Conservation (phyloP, 768 basidiomycete species). For the Termitomyces sp. region DNA sequence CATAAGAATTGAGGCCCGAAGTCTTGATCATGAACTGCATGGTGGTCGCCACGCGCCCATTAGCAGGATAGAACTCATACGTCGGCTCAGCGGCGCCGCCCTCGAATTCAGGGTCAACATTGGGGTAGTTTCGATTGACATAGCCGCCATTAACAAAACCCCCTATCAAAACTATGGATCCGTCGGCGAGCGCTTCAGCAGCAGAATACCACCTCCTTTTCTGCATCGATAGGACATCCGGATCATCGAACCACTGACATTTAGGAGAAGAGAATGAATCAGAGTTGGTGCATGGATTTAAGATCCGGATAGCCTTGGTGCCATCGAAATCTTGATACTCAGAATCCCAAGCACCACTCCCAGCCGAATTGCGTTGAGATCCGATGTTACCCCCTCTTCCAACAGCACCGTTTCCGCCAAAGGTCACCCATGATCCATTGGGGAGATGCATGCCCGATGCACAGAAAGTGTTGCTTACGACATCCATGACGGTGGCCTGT, state of each 20-base stretch:
- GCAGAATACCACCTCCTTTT: slow-evolving; percentile 74
- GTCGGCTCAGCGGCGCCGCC: slow-evolving; percentile 78
- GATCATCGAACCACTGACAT: slow-evolving; percentile 75
- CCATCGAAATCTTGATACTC: slow-evolving; percentile 81
- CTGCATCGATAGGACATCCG: slow-evolving; percentile 59
- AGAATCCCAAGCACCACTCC: slow-evolving; percentile 53
- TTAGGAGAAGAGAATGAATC: slow-evolving; percentile 43
- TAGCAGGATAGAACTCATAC: slow-evolving; percentile 78
- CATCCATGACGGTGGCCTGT: slow-evolving; percentile 62
- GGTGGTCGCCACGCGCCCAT: slow-evolving; percentile 38
- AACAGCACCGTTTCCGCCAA: slow-evolving; percentile 78
- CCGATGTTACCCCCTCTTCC: slow-evolving; percentile 60
- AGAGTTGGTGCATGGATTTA: slow-evolving; percentile 64
- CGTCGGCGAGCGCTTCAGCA: slow-evolving; percentile 71
- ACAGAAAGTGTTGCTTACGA: slow-evolving; percentile 74
- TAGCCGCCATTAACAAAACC: slow-evolving; percentile 78
- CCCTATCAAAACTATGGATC: slow-evolving; percentile 75
- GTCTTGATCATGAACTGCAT: slow-evolving; percentile 76
- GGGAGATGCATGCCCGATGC: slow-evolving; percentile 80
- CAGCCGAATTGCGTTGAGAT: slow-evolving; percentile 42
- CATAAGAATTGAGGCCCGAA: slow-evolving; percentile 75
- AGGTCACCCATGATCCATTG: slow-evolving; percentile 69
- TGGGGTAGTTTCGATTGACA: slow-evolving; percentile 71
- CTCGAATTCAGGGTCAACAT: slow-evolving; percentile 55
- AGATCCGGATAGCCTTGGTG: slow-evolving; percentile 70